phyloP scores from a whole-genome alignment of 2,329 filamentous ascomycete genomes.

The Scedosporium aurantiacum region DNA sequence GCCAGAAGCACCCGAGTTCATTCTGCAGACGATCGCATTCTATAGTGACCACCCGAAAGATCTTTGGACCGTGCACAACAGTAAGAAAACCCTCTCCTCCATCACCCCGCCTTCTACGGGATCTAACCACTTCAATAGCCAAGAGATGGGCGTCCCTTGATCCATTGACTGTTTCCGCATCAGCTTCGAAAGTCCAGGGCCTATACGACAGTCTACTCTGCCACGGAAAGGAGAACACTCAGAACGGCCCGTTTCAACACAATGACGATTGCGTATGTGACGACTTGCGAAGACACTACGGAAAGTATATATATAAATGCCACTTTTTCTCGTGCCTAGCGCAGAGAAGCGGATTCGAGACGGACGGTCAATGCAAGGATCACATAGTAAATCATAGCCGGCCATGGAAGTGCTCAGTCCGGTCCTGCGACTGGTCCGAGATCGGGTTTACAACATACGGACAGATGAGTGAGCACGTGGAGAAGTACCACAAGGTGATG shows the following conservation, averaged over 20 bases:
- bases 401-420: conserved; percentile 15
- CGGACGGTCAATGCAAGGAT: background rate
- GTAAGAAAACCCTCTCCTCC: background rate
- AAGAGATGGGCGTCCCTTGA: background rate
- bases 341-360: background rate
- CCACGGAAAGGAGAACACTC: background rate
- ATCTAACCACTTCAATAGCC: background rate
- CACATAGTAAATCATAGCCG: conserved; percentile 5
- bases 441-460: conserved; percentile 13
- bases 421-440: conserved; percentile 12
- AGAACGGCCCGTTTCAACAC: background rate
- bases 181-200: background rate
- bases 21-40: background rate
- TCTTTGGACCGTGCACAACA: background rate
- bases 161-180: background rate
- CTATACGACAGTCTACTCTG: background rate
- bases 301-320: background rate
- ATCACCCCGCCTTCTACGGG: background rate
- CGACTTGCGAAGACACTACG: background rate
- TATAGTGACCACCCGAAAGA: background rate
- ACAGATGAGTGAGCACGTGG: background rate
- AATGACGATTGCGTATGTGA: background rate
- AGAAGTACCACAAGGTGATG: background rate
- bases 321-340: background rate
- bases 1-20: background rate